Conservation (phyloP, 768 basidiomycete species). For the Xerocomellus chrysenteron region DNA sequence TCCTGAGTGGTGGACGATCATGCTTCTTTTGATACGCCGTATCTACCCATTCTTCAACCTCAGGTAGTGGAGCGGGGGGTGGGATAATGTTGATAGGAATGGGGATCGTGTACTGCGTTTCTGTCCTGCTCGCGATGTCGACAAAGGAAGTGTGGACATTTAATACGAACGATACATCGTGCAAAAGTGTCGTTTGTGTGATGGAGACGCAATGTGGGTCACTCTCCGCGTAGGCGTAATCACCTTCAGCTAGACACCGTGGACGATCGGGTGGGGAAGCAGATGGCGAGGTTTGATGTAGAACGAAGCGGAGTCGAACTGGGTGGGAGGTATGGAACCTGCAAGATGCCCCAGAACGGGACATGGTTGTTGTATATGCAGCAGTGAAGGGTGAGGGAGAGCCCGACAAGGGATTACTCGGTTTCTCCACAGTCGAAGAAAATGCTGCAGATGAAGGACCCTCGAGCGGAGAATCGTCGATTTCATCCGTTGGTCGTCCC, state of each 20-base stretch:
- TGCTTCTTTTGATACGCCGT: slow-evolving; percentile 86
- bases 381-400: slow-evolving; percentile 41
- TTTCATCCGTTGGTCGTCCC: slow-evolving; percentile 12
- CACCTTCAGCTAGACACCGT: slow-evolving; percentile 41
- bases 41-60: slow-evolving; percentile 70
- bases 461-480: slow-evolving; percentile 21
- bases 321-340: slow-evolving; percentile 79
- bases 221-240: slow-evolving; percentile 49
- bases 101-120: slow-evolving; percentile 59
- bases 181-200: slow-evolving; percentile 79
- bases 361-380: slow-evolving; percentile 56
- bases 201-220: slow-evolving; percentile 72
- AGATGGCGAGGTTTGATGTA: slow-evolving; percentile 61
- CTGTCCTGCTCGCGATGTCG: slow-evolving; percentile 63
- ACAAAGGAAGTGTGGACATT: slow-evolving; percentile 77
- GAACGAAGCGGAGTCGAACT: slow-evolving; percentile 75
- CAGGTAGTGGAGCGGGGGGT: slow-evolving; percentile 74
- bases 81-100: slow-evolving; percentile 75
- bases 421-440: slow-evolving; percentile 27
- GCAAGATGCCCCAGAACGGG: slow-evolving; percentile 88
- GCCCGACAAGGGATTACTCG: slow-evolving; percentile 39
- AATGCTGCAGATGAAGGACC: slow-evolving; percentile 32
- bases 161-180: slow-evolving; percentile 77
- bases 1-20: slow-evolving; percentile 72
- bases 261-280: slow-evolving; percentile 49